A percentile compares a stretch with the other conserved stretches of the same genome.
phyloP scores from a whole-genome alignment of 1,284 basidiomycete genomes.

The Heterobasidion annosum region DNA sequence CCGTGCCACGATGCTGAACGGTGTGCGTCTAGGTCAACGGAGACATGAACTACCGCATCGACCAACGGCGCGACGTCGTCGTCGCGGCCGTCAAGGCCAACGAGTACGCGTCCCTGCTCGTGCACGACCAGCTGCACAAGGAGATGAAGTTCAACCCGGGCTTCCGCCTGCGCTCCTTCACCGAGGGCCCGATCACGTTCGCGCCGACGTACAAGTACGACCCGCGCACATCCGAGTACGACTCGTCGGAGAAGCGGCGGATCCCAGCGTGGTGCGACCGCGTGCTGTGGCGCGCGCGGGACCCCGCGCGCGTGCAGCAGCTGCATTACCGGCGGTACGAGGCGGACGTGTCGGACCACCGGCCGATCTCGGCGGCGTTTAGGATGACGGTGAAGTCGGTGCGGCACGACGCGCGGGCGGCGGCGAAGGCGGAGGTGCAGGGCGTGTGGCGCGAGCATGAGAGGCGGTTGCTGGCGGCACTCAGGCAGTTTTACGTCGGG shows the following conservation, averaged over 20 bases:
- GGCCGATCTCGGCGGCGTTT: constrained; percentile 80
- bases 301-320: constrained; percentile 46
- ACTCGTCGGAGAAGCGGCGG: constrained; percentile 82
- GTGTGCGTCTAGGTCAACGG: constrained; percentile 49
- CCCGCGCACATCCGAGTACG: constrained; percentile 68
- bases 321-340: constrained; percentile 76
- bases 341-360: constrained; percentile 77
- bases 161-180: constrained; percentile 80
- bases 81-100: constrained; percentile 57
- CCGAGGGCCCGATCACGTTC: constrained; percentile 78
- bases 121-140: constrained; percentile 85
- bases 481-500: constrained; percentile 44
- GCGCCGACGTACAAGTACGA: constrained; percentile 97
- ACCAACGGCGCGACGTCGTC: constrained; percentile 79
- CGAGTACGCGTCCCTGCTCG: constrained; percentile 56
- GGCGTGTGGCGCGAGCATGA: constrained; percentile 54
- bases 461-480: constrained; percentile 37
- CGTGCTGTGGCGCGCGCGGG: constrained; percentile 72
- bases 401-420: constrained; percentile 43
- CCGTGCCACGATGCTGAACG: background rate
- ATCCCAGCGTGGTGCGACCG: constrained; percentile 97
- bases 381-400: constrained; percentile 66
- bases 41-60: constrained; percentile 92
- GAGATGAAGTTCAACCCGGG: constrained; percentile 82
- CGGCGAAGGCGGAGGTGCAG: constrained; percentile 45